Base-by-base conservation (phyloP, 2,329 filamentous ascomycete species). In the Penicillium paneum region DNA sequence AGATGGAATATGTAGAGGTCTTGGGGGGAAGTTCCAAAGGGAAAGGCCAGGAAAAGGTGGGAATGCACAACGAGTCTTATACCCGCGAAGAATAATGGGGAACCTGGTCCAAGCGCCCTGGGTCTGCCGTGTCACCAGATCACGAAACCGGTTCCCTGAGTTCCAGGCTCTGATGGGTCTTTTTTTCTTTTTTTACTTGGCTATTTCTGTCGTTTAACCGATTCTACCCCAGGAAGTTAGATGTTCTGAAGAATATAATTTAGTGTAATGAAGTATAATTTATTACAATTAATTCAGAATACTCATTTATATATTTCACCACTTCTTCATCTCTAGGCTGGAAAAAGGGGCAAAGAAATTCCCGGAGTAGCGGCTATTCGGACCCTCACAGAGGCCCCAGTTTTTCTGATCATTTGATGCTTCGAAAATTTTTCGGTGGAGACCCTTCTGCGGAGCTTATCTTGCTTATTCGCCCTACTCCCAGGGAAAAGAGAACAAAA, bases 381-480 rank as follows among this genome's bases (percentile, higher is more conserved):
- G 52, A 46, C 46, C 43, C 32, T 36, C 44, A n/a, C 6, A 55
- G 43, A 55, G 55, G 55, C 47, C 47, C 47, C 58, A 50, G 47
- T 57, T 56, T 56, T 54, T 38, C 42, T 61, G 63, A 64, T 65
- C 63, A 63, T 61, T 62, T 64, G 62, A 64, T 64, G 45, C 56
- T 63, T 60, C 60, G 58, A 65, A 62, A 58, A 54, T 54, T 65
- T 64, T 65, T 60, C 63, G 46, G 62, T 65, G 63, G 63, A 50
- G 61, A 60, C 62, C 17, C 12, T 57, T 19, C 49, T 47, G 48
- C 56, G 58, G 55, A 65, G 60, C 62, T 65, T 65, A 65, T 65
- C 57, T 59, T 55, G 39, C 50, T 56, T 57, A 55, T 50, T 52
- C 53, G 53, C 47, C 32, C 39, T 47, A 31, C 40, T 29, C 42